Evolutionary conservation across 768 basidiomycete species (phyloP).

Genomic region (Nidula microcarpa): DNA sequence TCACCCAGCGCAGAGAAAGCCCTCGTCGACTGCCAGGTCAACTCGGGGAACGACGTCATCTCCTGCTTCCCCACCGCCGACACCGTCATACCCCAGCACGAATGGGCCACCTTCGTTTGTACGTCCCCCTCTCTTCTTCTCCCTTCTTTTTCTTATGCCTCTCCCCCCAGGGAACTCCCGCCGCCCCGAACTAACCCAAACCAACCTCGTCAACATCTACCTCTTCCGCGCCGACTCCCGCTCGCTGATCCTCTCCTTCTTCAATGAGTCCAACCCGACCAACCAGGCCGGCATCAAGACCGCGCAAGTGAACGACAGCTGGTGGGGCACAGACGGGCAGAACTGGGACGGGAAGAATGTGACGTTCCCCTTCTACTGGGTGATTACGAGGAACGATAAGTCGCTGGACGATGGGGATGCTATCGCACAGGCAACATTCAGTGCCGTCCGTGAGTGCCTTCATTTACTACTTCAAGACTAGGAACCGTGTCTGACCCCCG

Average conservation of each 20-base stretch:
- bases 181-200: constrained; percentile 62
- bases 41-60: constrained; percentile 65
- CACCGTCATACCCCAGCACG: constrained; percentile 62
- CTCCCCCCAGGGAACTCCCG: constrained; percentile 65
- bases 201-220: constrained; percentile 66
- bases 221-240: constrained; percentile 73
- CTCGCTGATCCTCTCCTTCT: constrained; percentile 39
- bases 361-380: constrained; percentile 73
- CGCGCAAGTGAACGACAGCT: constrained; percentile 66
- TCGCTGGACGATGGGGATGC: constrained; percentile 52
- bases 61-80: constrained; percentile 71
- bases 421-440: constrained; percentile 69
- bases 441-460: constrained; percentile 70
- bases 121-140: constrained; percentile 26
- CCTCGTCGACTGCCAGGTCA: constrained; percentile 42
- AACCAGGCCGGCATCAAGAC: constrained; percentile 53
- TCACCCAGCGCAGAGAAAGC: constrained; percentile 32
- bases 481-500: constrained; percentile 6
- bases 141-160: constrained; percentile 10
- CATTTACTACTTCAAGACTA: constrained; percentile 2
- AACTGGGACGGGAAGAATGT: constrained; percentile 48
- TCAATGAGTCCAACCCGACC: constrained; percentile 37
- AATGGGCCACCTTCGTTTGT: constrained; percentile 81
- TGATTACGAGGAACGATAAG: constrained; percentile 60
- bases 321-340: constrained; percentile 60